Percentiles rank a stretch among this genome's conserved stretches.
Conservation (phyloP, 805 yeast genomes). For the Metschnikowia cerradonensis region DNA sequence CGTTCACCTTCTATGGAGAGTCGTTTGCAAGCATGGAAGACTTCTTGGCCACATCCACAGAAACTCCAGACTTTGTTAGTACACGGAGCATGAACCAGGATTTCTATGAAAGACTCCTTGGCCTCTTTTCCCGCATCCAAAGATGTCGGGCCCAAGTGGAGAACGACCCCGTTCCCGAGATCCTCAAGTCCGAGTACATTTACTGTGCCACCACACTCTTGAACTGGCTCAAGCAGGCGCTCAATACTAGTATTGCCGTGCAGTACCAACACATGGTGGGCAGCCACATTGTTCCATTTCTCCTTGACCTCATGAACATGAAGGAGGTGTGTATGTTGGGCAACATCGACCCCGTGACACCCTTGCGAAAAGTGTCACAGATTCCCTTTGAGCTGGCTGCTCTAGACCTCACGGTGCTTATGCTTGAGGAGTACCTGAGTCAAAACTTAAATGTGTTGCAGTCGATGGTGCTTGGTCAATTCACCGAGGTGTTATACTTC, state of each 20-base stretch:
- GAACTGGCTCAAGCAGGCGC: conserved; percentile 52
- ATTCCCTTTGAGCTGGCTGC: conserved; percentile 25
- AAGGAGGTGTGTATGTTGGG: conserved; percentile 79
- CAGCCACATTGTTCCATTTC: conserved; percentile 59
- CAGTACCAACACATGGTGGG: conserved; percentile 50
- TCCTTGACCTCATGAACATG: conserved; percentile 58
- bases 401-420: conserved; percentile 26
- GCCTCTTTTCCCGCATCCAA: conserved; percentile 42
- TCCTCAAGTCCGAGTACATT: conserved; percentile 56
- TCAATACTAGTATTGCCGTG: conserved; percentile 51
- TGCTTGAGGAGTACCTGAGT: conserved; percentile 38
- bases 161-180: conserved; percentile 49
- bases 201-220: conserved; percentile 62
- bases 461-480: conserved; percentile 59
- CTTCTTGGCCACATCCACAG: conserved; percentile 36
- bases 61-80: conserved; percentile 6
- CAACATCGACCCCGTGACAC: conserved; percentile 50
- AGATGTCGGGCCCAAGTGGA: conserved; percentile 34
- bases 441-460: conserved; percentile 43
- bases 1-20: conserved; percentile 41
- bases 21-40: conserved; percentile 35
- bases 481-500: conserved; percentile 67
- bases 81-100: conserved; percentile 15
- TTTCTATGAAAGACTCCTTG: conserved; percentile 34
- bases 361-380: conserved; percentile 42